Evolutionary conservation across 768 basidiomycete genomes (phyloP), one percentile per base, ranked within the genome.

Genomic region (Termitomyces bulborhizus): DNA sequence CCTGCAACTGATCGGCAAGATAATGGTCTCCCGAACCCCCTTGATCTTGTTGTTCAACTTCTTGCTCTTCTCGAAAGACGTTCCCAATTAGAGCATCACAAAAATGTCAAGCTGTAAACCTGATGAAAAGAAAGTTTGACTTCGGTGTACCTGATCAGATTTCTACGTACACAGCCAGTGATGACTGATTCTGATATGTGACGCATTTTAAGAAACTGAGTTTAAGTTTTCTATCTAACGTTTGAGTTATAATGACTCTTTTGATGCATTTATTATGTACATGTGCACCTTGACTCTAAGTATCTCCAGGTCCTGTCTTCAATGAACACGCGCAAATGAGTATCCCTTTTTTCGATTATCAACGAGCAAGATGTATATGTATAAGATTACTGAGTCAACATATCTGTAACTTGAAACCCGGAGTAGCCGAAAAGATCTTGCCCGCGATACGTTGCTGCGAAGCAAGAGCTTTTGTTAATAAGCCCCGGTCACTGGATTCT

Each of bases 401-500:
- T 32, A 9, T 32, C 16, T 27, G 46, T 11, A 45, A 24, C 34
- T 18, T 46, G 44, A 37, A 53, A 53, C 45, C 36, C 52, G 52
- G 46, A 9, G 15, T 26, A 27, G n/a, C 27, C 39, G 39, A 40
- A 27, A 6, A 29, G 41, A 24, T 44, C 13, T 36, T 43, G 41
- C 18, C 9, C 31, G n/a, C 42, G 24, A 16, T 40, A 37, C 46
- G 46, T 32, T 21, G 31, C 31, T 31, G 49, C 37, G 5, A 29
- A 31, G 36, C 29, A 36, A 24, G 26, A 37, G 18, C n/a, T 37
- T 27, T 37, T 15, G 26, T 37, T 6, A 46, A 36, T 27, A 7
- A 27, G n/a, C 21, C 26, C 52, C 12, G 27, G 5, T 58, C 41
- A 48, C 21, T 40, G 46, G 42, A 27, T 57, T 48, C 62, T 62